A percentile compares a stretch with the other conserved stretches of the same genome.
These are phyloP conservation scores for Penicillium herquei DNA, from an alignment of 495 filamentous ascomycete genomes.

Conservation along the genomic window DNA sequence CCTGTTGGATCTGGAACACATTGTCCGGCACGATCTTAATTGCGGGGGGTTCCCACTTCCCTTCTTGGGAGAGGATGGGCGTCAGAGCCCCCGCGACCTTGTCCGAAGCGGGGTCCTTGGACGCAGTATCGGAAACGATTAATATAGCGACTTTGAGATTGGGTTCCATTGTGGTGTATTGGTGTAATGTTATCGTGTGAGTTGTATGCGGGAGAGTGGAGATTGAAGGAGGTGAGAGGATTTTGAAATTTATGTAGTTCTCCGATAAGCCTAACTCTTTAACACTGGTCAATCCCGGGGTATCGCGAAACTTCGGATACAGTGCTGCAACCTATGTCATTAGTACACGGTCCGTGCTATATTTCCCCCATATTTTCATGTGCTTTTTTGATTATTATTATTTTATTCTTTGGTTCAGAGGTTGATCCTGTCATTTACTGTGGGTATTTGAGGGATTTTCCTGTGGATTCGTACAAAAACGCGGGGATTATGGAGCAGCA, in stretches of 20 bases:
- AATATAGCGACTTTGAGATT: conserved; percentile 63
- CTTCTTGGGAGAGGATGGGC: conserved; percentile 64
- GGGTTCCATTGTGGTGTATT: conserved; percentile 12
- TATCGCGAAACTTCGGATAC: conserved; percentile 18
- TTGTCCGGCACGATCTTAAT: conserved; percentile 81
- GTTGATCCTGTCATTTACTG: too few species aligned
- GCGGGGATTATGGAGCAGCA: conserved; percentile 1
- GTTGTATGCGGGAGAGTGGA: conserved; percentile 14
- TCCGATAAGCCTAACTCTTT: too few species aligned
- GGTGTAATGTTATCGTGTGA: conserved; percentile 8
- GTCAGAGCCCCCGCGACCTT: conserved; percentile 61
- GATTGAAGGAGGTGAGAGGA: background rate
- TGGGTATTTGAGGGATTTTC: background rate
- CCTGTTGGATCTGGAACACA: conserved; percentile 67
- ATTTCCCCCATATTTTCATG: background rate
- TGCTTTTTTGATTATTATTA: too few species aligned
- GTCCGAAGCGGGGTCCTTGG: conserved; percentile 77
- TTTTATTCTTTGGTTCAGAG: too few species aligned
- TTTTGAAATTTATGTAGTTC: background rate
- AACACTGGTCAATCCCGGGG: conserved; percentile 3
- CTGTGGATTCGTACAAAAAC: background rate
- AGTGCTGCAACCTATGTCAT: conserved; percentile 7
- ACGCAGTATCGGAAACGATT: conserved; percentile 91
- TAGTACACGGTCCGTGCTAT: conserved; percentile 17
- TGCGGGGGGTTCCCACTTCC: conserved; percentile 67